Percentiles rank a stretch among this genome's conserved stretches.
These are phyloP conservation scores for Lecanoromycetidae sp. DNA, from an alignment of 2,329 filamentous ascomycete genomes.

Conservation along the genomic window DNA sequence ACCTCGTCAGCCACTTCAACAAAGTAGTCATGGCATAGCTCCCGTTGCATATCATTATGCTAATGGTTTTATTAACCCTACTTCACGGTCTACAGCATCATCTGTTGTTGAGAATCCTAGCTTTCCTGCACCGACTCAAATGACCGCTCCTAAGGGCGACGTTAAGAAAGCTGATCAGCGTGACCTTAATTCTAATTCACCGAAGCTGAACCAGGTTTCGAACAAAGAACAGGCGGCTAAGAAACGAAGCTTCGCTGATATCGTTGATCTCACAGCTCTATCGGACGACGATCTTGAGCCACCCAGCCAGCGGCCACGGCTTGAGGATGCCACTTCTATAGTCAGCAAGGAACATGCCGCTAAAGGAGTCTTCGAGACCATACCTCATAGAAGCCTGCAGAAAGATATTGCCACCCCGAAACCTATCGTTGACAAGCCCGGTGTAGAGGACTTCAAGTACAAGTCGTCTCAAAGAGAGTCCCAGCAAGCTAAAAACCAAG, in stretches of 20 bases:
- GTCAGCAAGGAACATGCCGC: not conserved
- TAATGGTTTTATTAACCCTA: not conserved
- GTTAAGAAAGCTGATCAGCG: too few relatives aligned
- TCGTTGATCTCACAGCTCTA: slow-evolving; percentile 39
- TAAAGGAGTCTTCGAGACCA: too few relatives aligned
- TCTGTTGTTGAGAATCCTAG: too few relatives aligned
- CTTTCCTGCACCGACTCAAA: too few relatives aligned
- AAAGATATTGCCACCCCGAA: not conserved
- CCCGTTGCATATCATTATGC: not conserved
- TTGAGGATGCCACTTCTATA: not conserved
- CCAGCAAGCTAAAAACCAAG: too few relatives aligned
- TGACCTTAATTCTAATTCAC: too few relatives aligned
- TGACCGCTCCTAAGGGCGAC: too few relatives aligned
- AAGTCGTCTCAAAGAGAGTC: not conserved
- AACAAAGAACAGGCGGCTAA: slow-evolving; percentile 44
- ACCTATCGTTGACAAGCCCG: not conserved
- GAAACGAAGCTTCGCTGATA: slow-evolving; percentile 42
- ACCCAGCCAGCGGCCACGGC: slow-evolving; percentile 21
- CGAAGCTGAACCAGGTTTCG: too few relatives aligned
- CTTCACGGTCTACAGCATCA: not conserved
- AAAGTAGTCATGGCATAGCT: not conserved
- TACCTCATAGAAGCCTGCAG: too few relatives aligned
- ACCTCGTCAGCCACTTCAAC: too few relatives aligned
- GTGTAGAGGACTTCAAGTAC: not conserved
- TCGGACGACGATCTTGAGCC: slow-evolving; percentile 32